Evolutionary conservation across 2,329 filamentous ascomycete species (phyloP).

Genomic region (Aspergillus sp.): DNA sequence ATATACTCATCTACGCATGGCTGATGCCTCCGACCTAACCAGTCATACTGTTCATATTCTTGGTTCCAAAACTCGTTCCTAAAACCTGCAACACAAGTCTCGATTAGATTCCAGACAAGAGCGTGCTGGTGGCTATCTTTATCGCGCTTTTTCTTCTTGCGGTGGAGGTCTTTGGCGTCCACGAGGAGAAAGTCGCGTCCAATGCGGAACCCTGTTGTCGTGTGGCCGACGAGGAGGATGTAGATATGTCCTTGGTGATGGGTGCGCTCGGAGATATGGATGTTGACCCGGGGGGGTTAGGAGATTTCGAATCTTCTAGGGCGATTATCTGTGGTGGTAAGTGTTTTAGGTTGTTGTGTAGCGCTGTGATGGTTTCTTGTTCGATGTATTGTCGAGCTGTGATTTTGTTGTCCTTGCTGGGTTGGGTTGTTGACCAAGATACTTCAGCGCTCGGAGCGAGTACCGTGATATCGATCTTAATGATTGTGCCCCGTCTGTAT

Average conservation of each 20-base stretch:
- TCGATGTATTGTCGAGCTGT: slow-evolving; percentile 21
- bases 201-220: slow-evolving; percentile 41
- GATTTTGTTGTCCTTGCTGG: neutral
- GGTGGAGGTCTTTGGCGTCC: neutral
- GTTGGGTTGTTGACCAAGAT: neutral
- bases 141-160: neutral
- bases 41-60: slow-evolving; percentile 10
- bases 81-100: slow-evolving; percentile 39
- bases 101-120: too few species aligned
- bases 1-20: slow-evolving; percentile 50
- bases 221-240: slow-evolving; percentile 50
- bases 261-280: slow-evolving; percentile 37
- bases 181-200: slow-evolving; percentile 46
- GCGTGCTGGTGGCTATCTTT: too few species aligned
- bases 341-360: slow-evolving; percentile 11
- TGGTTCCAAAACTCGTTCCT: slow-evolving; percentile 38
- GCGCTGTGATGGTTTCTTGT: slow-evolving; percentile 7
- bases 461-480: slow-evolving; percentile 33
- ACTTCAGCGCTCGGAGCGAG: slow-evolving; percentile 26
- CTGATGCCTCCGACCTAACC: slow-evolving; percentile 5
- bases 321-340: too few species aligned
- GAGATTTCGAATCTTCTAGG: neutral
- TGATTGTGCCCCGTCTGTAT: slow-evolving; percentile 25
- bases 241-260: slow-evolving; percentile 43
- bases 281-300: slow-evolving; percentile 17